Base-by-base conservation (phyloP, 1,284 basidiomycete genomes). In the Volvariella surrecta region DNA sequence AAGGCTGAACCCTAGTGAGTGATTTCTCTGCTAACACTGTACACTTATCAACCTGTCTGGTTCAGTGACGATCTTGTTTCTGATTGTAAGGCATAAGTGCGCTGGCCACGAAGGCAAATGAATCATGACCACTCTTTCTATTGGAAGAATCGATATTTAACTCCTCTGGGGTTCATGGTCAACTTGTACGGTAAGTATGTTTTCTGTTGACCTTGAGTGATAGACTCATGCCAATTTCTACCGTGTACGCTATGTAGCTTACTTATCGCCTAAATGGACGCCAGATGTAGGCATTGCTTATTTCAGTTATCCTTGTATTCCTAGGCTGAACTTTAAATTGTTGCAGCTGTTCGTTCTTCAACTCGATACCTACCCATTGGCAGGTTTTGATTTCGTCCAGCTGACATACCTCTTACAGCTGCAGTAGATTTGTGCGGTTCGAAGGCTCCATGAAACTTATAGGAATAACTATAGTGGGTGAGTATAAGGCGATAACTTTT, bases 381-480 rank as follows among this genome's bases (percentile, higher is more conserved):
- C n/a, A n/a, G n/a, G n/a, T n/a, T n/a, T n/a, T n/a, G n/a, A n/a
- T n/a, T n/a, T n/a, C n/a, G n/a, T n/a, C n/a, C 24, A 28, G 6
- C 24, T 28, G 24, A 28, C 11, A 11, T 11, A 11, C 24, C 24
- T 11, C 11, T 11, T 11, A 28, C 24, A 74, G 72, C 47, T 76
- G 74, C 50, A 46, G 50, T 18, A 64, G 58, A 21, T 78, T 75
- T 44, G 67, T 76, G 20, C 62, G 68, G 3, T 77, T 70, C 45
- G 75, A 77, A 49, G 75, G 74, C 0, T 55, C 64, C 3, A 75
- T 73, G 65, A 72, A 68, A 0, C 62, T 74, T 38, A 68, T 71
- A 10, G 74, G 70, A 1, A 66, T 77, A 34, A 63, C 68, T 22
- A 57, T 69, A 4, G 67, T 73, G 0, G 72, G 66, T 70, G 47